Base-by-base conservation (phyloP, 1,284 basidiomycete species). In the Earliella scabrosa region DNA sequence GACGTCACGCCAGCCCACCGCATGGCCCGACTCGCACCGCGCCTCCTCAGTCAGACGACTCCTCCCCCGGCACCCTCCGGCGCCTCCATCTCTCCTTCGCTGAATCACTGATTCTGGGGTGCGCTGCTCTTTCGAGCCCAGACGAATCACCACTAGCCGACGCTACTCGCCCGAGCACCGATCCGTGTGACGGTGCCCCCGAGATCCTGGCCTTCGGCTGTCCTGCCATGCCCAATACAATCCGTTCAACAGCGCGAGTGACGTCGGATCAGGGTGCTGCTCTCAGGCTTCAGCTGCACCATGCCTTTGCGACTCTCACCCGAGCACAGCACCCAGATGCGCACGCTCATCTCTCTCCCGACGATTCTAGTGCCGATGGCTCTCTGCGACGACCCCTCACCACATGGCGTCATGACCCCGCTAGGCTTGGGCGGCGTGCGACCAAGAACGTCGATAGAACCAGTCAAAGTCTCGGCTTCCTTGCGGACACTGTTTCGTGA, bases 91-190 rank as follows among this genome's bases (percentile, higher is more conserved):
- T 23, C n/a, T 13, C 35, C 46, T 38, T 48, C 46, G 21, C 24
- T 50, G 21, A 50, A 34, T 50, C 34, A 18, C 39, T 50, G 11
- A 27, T 55, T 54, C 47, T 46, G 48, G 54, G 54, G 54, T 55
- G 23, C 14, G 7, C 20, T 20, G 14, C n/a, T 27, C 27, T 23
- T 45, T 49, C 32, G 21, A 36, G 45, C 43, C 41, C 47, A 54
- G 46, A 35, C 35, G 40, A 48, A 35, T 45, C 34, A 38, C 34
- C 29, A 34, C 45, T 45, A 54, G 31, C 26, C 53, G 53, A 54
- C 53, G 43, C 47, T 47, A 54, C 41, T 31, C 32, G 13, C 7
- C 29, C 21, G 44, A 26, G 29, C 44, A 44, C 27, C 16, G 34
- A 21, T 29, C n/a, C 21, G 29, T 24, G 45, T 31, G 29, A 48